Evolutionary conservation across 1,284 basidiomycete species (phyloP).

Genomic region (Trichosporon sp.): DNA sequence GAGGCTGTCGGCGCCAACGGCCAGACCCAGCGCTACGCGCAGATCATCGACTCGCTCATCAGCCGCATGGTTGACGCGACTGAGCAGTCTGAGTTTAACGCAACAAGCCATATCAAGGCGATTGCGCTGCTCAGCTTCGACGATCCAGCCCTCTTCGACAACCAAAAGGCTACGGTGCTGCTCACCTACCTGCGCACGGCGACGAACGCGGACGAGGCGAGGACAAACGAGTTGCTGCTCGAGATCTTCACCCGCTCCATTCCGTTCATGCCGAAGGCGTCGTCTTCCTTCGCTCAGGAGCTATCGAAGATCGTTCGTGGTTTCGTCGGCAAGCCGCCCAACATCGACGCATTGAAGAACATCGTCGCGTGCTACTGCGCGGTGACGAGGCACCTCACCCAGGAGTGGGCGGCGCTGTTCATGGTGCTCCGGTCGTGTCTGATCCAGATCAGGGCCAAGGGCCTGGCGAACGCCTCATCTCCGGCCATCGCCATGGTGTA

Average conservation of each 20-base stretch:
- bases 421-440: constrained; percentile 80
- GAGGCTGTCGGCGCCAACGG: constrained; percentile 21
- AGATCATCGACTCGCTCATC: constrained; percentile 78
- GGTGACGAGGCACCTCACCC: constrained; percentile 79
- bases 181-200: constrained; percentile 40
- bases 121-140: constrained; percentile 45
- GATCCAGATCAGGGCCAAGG: constrained; percentile 58
- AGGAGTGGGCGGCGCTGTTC: constrained; percentile 75
- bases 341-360: constrained; percentile 79
- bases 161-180: constrained; percentile 44
- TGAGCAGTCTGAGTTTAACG: constrained; percentile 45
- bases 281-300: constrained; percentile 80
- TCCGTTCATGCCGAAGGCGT: constrained; percentile 82
- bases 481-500: constrained; percentile 62
- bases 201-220: constrained; percentile 69
- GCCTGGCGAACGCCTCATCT: not conserved
- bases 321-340: constrained; percentile 78
- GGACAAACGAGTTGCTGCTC: constrained; percentile 78
- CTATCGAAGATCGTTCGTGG: constrained; percentile 77
- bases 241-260: constrained; percentile 84
- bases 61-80: constrained; percentile 79
- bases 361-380: constrained; percentile 87
- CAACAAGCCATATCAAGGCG: constrained; percentile 47
- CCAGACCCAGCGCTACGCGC: constrained; percentile 33
- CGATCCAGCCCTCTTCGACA: constrained; percentile 45